Evolutionary conservation across 331 rosid genomes (phyloP).

Genomic region (Malus hybrid): DNA sequence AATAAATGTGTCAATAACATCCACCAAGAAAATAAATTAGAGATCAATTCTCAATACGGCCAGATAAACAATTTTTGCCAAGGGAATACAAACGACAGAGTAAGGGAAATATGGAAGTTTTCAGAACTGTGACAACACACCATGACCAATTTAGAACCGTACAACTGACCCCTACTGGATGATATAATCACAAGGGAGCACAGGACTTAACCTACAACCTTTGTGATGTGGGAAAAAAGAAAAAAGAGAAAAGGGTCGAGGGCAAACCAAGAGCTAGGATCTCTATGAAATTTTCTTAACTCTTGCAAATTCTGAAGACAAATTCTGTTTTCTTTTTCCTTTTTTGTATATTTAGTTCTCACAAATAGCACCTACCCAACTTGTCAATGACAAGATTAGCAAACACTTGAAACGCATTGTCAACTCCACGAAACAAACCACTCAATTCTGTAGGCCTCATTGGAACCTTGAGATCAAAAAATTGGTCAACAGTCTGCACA

Average conservation of each 20-base stretch:
- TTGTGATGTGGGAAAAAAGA: not conserved
- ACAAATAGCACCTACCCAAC: constrained; percentile 50
- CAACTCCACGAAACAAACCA: constrained; percentile 86
- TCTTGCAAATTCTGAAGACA: not conserved
- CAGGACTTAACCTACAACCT: not conserved
- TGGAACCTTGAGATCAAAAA: constrained; percentile 88
- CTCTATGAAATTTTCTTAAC: not conserved
- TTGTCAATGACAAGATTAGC: constrained; percentile 59
- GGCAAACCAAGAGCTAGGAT: not conserved
- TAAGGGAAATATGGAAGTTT: not conserved
- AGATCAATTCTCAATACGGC: not conserved
- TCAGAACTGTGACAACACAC: not conserved
- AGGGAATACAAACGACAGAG: not conserved
- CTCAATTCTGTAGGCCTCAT: constrained; percentile 87
- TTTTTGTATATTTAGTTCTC: not conserved
- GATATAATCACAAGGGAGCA: not conserved
- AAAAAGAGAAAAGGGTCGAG: not conserved
- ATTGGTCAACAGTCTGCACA: constrained; percentile 95
- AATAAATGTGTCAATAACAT: not conserved
- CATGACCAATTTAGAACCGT: not conserved
- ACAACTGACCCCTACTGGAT: not conserved
- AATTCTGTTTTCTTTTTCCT: too few relatives aligned
- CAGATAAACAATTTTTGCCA: not conserved
- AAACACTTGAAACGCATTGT: constrained; percentile 89
- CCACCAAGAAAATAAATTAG: not conserved